Percentiles rank a stretch among this genome's conserved stretches.
These are phyloP conservation scores for Fusarium stilboides DNA, from an alignment of 2,329 filamentous ascomycete species.

Conservation along the genomic window DNA sequence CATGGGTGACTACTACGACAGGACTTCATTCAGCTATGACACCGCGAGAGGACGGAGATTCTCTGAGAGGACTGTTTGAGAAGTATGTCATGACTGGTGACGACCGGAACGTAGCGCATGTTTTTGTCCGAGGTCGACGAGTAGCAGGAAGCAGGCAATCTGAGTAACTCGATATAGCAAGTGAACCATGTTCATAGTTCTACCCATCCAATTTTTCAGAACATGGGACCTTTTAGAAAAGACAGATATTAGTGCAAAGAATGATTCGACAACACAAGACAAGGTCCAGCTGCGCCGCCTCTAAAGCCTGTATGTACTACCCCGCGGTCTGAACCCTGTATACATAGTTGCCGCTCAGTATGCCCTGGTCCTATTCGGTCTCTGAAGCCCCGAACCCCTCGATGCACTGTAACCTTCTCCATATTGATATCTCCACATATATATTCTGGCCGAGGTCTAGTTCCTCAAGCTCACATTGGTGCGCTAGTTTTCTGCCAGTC, in stretches of 20 bases:
- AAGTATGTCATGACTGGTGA: slow-evolving; percentile 32
- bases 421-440: not conserved
- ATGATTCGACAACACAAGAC: too few species aligned
- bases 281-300: too few species aligned
- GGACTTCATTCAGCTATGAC: slow-evolving; percentile 21
- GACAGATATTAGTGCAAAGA: too few species aligned
- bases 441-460: not conserved
- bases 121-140: slow-evolving; percentile 6
- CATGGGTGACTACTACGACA: slow-evolving; percentile 10
- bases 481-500: slow-evolving; percentile 7
- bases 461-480: slow-evolving; percentile 21
- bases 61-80: slow-evolving; percentile 9
- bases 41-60: slow-evolving; percentile 6
- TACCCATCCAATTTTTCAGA: too few species aligned
- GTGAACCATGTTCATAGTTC: too few species aligned
- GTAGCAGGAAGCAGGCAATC: not conserved
- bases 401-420: not conserved
- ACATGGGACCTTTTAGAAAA: too few species aligned
- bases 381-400: slow-evolving; percentile 10
- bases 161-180: not conserved
- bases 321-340: not conserved
- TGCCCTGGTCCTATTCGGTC: not conserved
- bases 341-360: not conserved
- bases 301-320: too few species aligned
- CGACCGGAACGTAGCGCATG: slow-evolving; percentile 23